A percentile compares a stretch with the other conserved stretches of the same genome.
phyloP scores from a whole-genome alignment of 2,329 filamentous ascomycete genomes.

The Cladophialophora chaetospira region DNA sequence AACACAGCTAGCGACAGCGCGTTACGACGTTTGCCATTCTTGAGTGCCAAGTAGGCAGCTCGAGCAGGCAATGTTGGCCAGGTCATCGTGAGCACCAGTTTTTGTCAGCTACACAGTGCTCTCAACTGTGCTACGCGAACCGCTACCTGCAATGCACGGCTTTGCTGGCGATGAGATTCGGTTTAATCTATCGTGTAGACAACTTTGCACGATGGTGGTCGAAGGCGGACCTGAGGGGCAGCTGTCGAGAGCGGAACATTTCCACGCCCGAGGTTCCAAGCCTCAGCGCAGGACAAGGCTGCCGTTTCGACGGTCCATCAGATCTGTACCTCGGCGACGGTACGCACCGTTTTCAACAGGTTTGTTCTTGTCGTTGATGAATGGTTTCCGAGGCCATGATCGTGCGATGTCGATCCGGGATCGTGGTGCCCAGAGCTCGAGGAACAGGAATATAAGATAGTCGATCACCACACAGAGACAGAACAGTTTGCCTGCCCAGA shows the following conservation, averaged over 20 bases:
- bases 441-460: slow-evolving; percentile 83
- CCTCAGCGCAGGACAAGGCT: slow-evolving; percentile 30
- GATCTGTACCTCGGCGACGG: slow-evolving; percentile 29
- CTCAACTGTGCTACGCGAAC: too few species aligned
- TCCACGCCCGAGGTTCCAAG: background rate
- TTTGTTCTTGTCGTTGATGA: slow-evolving; percentile 37
- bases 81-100: slow-evolving; percentile 16
- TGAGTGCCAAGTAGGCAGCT: slow-evolving; percentile 29
- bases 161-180: too few species aligned
- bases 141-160: too few species aligned
- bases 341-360: slow-evolving; percentile 32
- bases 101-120: background rate
- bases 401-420: slow-evolving; percentile 84
- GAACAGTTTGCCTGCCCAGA: slow-evolving; percentile 97
- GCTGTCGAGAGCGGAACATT: background rate
- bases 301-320: slow-evolving; percentile 35
- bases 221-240: slow-evolving; percentile 29
- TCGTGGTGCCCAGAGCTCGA: slow-evolving; percentile 84
- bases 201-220: too few species aligned
- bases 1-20: slow-evolving; percentile 32
- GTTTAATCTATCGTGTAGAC: too few species aligned
- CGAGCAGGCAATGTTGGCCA: slow-evolving; percentile 29
- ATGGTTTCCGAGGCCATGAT: slow-evolving; percentile 82
- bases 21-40: slow-evolving; percentile 28
- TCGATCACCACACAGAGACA: slow-evolving; percentile 93